Percentiles rank a stretch among this genome's conserved stretches.
Evolutionary conservation across 1,284 basidiomycete genomes (phyloP).

Genomic region (Ganoderma leucocontextum): DNA sequence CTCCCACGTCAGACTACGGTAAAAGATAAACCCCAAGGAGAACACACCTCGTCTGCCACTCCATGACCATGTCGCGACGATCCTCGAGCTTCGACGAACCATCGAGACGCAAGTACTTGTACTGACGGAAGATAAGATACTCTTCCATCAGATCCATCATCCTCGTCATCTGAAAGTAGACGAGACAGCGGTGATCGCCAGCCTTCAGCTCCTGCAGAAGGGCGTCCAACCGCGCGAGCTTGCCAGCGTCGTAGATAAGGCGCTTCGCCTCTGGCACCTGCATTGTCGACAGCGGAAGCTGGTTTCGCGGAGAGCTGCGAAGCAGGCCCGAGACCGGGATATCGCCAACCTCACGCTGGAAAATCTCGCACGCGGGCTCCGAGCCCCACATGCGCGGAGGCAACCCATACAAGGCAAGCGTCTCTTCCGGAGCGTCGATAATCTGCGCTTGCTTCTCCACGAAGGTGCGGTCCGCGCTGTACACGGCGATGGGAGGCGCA

Average conservation of each 20-base stretch:
- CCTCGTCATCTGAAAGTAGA: slow-evolving; percentile 99
- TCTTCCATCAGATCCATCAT: slow-evolving; percentile 99
- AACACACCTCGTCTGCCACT: slow-evolving; percentile 95
- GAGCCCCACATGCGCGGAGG: slow-evolving; percentile 75
- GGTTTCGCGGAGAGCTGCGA: slow-evolving; percentile 71
- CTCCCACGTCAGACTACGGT: slow-evolving; percentile 7
- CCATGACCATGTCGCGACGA: slow-evolving; percentile 98
- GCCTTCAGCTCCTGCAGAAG: slow-evolving; percentile 93
- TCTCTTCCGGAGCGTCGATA: slow-evolving; percentile 74
- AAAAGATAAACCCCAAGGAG: not conserved
- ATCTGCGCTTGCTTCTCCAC: slow-evolving; percentile 73
- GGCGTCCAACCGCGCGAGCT: slow-evolving; percentile 90
- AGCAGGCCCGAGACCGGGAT: slow-evolving; percentile 79
- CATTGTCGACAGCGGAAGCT: slow-evolving; percentile 88
- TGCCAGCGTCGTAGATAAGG: slow-evolving; percentile 96
- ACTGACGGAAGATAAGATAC: slow-evolving; percentile 97
- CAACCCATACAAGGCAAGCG: slow-evolving; percentile 87
- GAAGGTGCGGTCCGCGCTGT: slow-evolving; percentile 84
- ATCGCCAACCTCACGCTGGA: slow-evolving; percentile 64
- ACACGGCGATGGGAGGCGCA: slow-evolving; percentile 83
- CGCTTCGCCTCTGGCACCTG: slow-evolving; percentile 96
- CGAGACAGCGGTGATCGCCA: slow-evolving; percentile 92
- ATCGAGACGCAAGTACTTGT: slow-evolving; percentile 97
- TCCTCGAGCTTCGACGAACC: slow-evolving; percentile 97
- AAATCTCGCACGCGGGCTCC: slow-evolving; percentile 58